phyloP scores from a whole-genome alignment of 140 eudicot genomes.

The Cichorium intybus region DNA sequence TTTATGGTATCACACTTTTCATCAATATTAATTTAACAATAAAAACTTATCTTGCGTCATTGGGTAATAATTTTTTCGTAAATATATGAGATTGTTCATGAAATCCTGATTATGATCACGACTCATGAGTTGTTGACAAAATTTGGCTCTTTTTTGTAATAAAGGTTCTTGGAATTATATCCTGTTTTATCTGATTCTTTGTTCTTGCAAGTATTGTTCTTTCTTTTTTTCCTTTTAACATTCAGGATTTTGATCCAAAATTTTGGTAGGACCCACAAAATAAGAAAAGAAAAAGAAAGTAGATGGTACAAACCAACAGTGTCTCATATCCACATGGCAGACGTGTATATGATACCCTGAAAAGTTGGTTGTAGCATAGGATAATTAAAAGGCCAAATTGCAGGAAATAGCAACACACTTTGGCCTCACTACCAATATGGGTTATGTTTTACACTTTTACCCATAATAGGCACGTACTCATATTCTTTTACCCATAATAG shows the following conservation, averaged over 20 bases:
- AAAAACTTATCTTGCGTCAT: not conserved
- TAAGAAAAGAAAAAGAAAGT: too few relatives aligned
- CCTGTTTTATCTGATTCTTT: not conserved
- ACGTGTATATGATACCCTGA: too few relatives aligned
- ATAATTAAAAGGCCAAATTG: too few relatives aligned
- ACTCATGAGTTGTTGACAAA: slow-evolving; percentile 11
- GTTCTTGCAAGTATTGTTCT: not conserved
- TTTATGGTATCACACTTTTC: slow-evolving; percentile 24
- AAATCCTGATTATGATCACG: slow-evolving; percentile 10
- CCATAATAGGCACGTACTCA: too few relatives aligned
- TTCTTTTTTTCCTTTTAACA: not conserved
- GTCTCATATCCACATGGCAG: too few relatives aligned
- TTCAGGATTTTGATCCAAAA: not conserved
- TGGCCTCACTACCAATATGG: too few relatives aligned
- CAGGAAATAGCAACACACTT: too few relatives aligned
- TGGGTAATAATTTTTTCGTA: not conserved
- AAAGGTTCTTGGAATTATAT: not conserved
- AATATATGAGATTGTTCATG: not conserved
- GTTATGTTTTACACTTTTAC: too few relatives aligned
- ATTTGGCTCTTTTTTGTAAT: not conserved
- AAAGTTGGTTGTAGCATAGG: too few relatives aligned
- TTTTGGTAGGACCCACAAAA: too few relatives aligned
- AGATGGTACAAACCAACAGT: too few relatives aligned
- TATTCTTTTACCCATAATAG: too few relatives aligned
- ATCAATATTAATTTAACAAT: not conserved